Evolutionary conservation across 2,329 filamentous ascomycete species (phyloP), one percentile per base, ranked within the genome.

Genomic region (Epichloe sibirici): DNA sequence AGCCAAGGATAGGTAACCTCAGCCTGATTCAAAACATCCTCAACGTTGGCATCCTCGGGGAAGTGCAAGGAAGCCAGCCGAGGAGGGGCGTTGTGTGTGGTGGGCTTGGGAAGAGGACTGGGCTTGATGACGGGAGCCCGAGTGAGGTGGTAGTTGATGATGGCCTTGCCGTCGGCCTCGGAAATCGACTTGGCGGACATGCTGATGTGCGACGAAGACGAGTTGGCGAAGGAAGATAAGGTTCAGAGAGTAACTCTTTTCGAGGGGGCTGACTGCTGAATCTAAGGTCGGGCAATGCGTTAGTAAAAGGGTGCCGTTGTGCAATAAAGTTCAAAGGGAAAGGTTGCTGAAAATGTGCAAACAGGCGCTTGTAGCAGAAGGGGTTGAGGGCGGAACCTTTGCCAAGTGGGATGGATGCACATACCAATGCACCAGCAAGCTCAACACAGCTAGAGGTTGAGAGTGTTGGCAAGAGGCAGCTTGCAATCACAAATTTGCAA

Each of bases 81-180:
- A 64, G 90, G 77, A 57, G 93, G 85, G 62, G 93, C 77, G 78
- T 97, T 97, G 84, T 98, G 93, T 71, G 82, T 93, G 59, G 86
- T 73, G 59, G 87, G 79, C 61, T 80, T 70, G 63, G 90, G 88
- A 53, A 97, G 89, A 74, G 93, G 90, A 67, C 90, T 91, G 62
- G 91, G 88, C 86, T 96, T 97, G 83, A 98, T 95, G 72, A 95
- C 86, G 61, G 90, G 85, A 63, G 93, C 89, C 70, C 93, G 87
- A 65, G 93, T 97, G 75, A 98, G 90, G 81, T 97, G 93, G 82
- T 97, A 98, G 87, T 96, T 97, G 82, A 98, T 82, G 79, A 98
- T 97, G 82, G 93, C 93, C 87, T 98, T 98, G 83, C 93, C 93
- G 78, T 98, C 93, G 80, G 91, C 91, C 81, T 98, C 93, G 80